Percentiles rank a stretch among this genome's conserved stretches.
Conservation (phyloP, 192 early-diverging fungal genomes). For the Powellomyces hirtus region DNA sequence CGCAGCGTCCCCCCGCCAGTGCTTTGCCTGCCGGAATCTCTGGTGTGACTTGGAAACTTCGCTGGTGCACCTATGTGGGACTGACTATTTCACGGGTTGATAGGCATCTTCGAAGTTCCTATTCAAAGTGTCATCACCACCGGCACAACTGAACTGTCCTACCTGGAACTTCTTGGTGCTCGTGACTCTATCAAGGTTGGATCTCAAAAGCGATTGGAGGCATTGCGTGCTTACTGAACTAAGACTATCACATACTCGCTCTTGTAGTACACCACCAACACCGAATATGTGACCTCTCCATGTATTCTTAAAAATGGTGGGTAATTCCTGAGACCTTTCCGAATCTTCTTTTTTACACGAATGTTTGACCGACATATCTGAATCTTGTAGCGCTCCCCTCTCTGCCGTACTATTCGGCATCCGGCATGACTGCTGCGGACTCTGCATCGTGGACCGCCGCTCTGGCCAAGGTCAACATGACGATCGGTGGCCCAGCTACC, state of each 20-base stretch:
- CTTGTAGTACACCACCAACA: slow-evolving; percentile 5
- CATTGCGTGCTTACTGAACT: no score
- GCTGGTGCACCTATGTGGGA: not conserved
- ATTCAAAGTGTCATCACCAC: not conserved
- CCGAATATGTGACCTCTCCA: not conserved
- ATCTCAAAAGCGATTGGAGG: no score
- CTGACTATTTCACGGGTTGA: not conserved
- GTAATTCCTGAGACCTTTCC: not conserved
- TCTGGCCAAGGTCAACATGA: not conserved
- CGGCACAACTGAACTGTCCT: not conserved
- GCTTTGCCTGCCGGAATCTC: no score
- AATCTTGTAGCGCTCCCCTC: not conserved
- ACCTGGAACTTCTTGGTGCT: not conserved
- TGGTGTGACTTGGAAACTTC: not conserved
- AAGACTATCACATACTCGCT: no score
- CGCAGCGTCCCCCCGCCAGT: not conserved
- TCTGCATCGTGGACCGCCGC: not conserved
- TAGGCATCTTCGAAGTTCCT: not conserved
- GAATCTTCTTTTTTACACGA: not conserved
- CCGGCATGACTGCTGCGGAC: not conserved
- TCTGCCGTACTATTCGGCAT: not conserved
- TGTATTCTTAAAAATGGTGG: not conserved
- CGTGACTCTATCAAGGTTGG: not conserved
- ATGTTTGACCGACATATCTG: not conserved
- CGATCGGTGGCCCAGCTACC: not conserved